Evolutionary conservation across 2,329 filamentous ascomycete genomes (phyloP), one percentile per base, ranked within the genome.

Genomic region (Curvularia verruculosa): DNA sequence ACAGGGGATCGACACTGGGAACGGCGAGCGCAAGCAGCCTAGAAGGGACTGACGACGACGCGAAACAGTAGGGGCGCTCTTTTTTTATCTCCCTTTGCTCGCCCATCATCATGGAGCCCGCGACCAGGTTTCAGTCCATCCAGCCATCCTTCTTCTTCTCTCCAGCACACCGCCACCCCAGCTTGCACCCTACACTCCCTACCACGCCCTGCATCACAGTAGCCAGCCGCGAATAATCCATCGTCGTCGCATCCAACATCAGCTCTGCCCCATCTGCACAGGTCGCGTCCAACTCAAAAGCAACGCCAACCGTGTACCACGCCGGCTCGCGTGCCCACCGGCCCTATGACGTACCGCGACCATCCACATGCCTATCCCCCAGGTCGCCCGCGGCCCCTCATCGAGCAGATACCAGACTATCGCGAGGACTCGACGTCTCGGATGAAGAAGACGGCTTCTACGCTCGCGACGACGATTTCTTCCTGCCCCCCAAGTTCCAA

Each of bases 381-480:
- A 23, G 59, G 61, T 40, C 65, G 61, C 24, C 59, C 52, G 34
- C 61, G 56, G 9, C 66, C 66, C 23, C 69, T 74, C 63, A 68
- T 75, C 61, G 71, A 74, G 54, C 60, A 67, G 37, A 71, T 72
- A 36, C 67, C 70, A 31, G 56, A 67, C 54, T 52, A 68, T 46
- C 64, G 59, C 53, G 45, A 66, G 44, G 52, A 68, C 60, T 75
- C 56, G 74, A 76, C 59, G 75, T 77, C 45, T 73, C 76, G 13
- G 76, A 79, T 51, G 74, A 76, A 66, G 74, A 77, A 60, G 71
- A 75, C 26, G 65, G 65, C 39, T 75, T 74, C 66, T 77, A 75
- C 63, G 61, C 59, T 51, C 61, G 66, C 54, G 75, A 77, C 49
- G 72, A 76, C 56, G 69, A 72, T 41, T 70, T 67, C 47, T 63